Base-by-base conservation (phyloP, 2,329 filamentous ascomycete species). In the Trichophyton benhamiae region DNA sequence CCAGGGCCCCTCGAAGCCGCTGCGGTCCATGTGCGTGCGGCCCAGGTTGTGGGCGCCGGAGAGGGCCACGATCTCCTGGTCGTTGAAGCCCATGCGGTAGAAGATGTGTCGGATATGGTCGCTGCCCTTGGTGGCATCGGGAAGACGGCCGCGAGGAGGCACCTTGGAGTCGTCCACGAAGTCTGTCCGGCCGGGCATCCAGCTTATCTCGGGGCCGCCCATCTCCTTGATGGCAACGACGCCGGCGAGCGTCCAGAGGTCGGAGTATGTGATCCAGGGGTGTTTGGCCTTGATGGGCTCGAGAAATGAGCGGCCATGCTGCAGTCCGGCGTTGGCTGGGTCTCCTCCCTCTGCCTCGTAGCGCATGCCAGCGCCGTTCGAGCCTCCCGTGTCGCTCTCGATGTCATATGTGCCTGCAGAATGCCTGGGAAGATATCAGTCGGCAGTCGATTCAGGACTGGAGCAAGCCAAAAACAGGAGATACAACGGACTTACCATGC, bases 291-390 rank as follows among this genome's bases (percentile, higher is more conserved):
- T 86, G 64, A 86, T 71, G 4, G 83, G 81, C 67, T 86, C 83
- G 63, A 87, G 79, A 71, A 86, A 86, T 30, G 82, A 79, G 15
- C 83, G 82, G 22, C 82, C 83, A 69, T 85, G 78, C 66, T 86
- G 81, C 8, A 86, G 78, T 17, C 84, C 84, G 3, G 83, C 83
- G 71, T 86, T 86, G 61, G 83, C 82, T 3, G 83, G 83, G 68
- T 86, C 83, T 63, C 82, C 83, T 62, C 82, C 83, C 73, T 86
- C 83, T 25, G 77, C 73, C 73, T 85, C 83, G 69, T 85, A 86
- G 38, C 83, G 78, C 83, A 86, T 86, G 17, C 83, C 83, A 0
- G 84, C 83, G 63, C 84, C 84, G 69, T 86, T 86, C 27, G 79
- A 82, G 42, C 83, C 83, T 41, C 84, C 84, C 0, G 83, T 86